Evolutionary conservation across 202 grass and related monocot genomes (phyloP).

Genomic region (Brachypodium distachyon): DNA sequence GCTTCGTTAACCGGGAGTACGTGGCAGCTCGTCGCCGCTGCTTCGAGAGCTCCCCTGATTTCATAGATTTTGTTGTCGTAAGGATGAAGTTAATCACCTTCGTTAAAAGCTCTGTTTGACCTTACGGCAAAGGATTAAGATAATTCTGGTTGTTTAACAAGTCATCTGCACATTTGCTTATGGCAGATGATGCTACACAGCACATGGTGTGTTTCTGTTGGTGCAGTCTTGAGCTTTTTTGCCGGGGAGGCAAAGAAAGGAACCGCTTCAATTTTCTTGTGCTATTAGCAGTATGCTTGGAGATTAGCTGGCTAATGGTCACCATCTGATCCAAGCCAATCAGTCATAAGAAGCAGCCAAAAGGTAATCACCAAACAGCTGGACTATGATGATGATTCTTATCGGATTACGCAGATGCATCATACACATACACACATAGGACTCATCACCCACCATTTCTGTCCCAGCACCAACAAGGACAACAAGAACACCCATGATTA

Average conservation of each 20-base stretch:
- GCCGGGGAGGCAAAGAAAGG: background rate
- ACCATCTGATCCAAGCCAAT: too few species aligned
- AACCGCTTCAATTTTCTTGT: background rate
- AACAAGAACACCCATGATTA: too few species aligned
- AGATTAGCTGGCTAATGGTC: background rate
- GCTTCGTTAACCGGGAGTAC: conserved; percentile 12
- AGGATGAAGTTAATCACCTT: background rate
- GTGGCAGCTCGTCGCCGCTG: conserved; percentile 20
- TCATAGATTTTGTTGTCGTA: background rate
- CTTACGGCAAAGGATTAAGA: too few species aligned
- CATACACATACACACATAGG: too few species aligned
- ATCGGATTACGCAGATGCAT: conserved; percentile 14
- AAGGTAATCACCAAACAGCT: background rate
- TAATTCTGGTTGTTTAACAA: too few species aligned
- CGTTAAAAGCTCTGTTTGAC: background rate
- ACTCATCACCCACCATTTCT: conserved; percentile 21
- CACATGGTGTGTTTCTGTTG: background rate
- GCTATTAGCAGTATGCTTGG: conserved; percentile 10
- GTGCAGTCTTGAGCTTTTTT: background rate
- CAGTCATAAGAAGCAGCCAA: background rate
- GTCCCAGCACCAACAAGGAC: background rate
- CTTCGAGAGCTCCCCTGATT: background rate
- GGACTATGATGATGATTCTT: background rate
- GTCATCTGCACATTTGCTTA: too few species aligned
- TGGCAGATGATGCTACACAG: background rate